phyloP scores from a whole-genome alignment of 345 rosid species.

The Raphanus raphanistrum region DNA sequence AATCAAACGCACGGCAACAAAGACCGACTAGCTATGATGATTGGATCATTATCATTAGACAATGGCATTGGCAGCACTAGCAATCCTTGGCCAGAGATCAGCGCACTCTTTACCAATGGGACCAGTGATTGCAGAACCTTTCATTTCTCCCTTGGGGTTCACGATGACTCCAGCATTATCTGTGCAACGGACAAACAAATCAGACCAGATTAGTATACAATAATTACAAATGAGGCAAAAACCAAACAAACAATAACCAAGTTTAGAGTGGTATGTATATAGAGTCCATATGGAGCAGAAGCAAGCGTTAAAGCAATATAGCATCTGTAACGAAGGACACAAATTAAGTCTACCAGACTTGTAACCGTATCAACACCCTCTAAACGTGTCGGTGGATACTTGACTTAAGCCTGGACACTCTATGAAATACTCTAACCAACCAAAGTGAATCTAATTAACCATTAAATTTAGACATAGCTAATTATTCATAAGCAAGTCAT shows the following conservation, averaged over 20 bases:
- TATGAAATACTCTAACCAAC: not conserved
- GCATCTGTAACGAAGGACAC: constrained; percentile 68
- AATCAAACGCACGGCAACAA: not conserved
- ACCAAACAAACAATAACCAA: not conserved
- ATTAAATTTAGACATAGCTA: not conserved
- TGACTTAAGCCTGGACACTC: constrained; percentile 63
- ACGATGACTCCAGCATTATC: constrained; percentile 99
- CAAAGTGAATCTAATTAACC: constrained; percentile 46
- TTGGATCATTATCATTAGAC: constrained; percentile 22
- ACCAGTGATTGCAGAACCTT: constrained; percentile 95
- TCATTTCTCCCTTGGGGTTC: constrained; percentile 96
- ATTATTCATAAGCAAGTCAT: too few relatives aligned
- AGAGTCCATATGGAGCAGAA: constrained; percentile 79
- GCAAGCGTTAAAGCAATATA: constrained; percentile 37
- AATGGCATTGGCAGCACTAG: constrained; percentile 77
- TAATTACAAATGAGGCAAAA: too few relatives aligned
- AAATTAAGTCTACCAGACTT: constrained; percentile 51
- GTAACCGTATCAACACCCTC: constrained; percentile 66
- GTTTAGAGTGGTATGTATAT: constrained; percentile 16
- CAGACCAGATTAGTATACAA: not conserved
- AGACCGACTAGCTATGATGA: not conserved
- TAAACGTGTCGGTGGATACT: constrained; percentile 43
- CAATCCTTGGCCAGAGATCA: constrained; percentile 85
- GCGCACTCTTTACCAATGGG: constrained; percentile 98
- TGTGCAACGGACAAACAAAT: constrained; percentile 32